Base-by-base conservation (phyloP, 1,284 basidiomycete genomes). In the Xerocomus nothofagi region DNA sequence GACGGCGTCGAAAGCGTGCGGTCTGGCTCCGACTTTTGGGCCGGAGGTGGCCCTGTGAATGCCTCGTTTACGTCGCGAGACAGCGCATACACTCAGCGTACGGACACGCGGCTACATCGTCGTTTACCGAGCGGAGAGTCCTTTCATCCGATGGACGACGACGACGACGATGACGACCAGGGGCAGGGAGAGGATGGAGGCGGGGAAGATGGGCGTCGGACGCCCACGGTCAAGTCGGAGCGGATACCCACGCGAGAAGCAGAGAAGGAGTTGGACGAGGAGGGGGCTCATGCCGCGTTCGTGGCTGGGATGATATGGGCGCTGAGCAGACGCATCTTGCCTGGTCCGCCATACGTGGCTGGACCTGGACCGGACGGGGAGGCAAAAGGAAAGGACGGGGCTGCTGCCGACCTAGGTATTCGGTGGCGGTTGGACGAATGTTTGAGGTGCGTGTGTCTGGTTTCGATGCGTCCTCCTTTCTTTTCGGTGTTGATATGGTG, bases 271-370 rank as follows among this genome's bases (percentile, higher is more conserved):
- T 67, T 81, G 5, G 86, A 89, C 61, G 86, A 88, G 57, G 76
- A 81, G 7, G 88, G 87, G 1, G 84, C 84, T 1, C 86, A 88
- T 57, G 84, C 87, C 50, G 88, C 88, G 9, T 91, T 90, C 57
- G 78, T 90, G 11, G 84, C 85, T 0, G 88, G 88, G 12, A 89
- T 90, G 87, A 85, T 90, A 50, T 90, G 80, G 66, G 79, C 86
- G 0, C 61, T 90, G 55, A 86, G 81, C 47, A 71, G 86, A 55
- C 73, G 79, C 29, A 70, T 89, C 46, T 65, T 82, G 38, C 88
- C 88, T 33, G 86, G 87, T 0, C 67, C 77, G 8, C 87, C 86
- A 15, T 90, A 86, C 64, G 82, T 82, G 4, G 84, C 86, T 2
- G 73, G 74, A 21, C 72, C 73, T 40, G 59, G 47, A 39, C 50